Base-by-base conservation (phyloP, 345 rosid species). In the Brassica incana region DNA sequence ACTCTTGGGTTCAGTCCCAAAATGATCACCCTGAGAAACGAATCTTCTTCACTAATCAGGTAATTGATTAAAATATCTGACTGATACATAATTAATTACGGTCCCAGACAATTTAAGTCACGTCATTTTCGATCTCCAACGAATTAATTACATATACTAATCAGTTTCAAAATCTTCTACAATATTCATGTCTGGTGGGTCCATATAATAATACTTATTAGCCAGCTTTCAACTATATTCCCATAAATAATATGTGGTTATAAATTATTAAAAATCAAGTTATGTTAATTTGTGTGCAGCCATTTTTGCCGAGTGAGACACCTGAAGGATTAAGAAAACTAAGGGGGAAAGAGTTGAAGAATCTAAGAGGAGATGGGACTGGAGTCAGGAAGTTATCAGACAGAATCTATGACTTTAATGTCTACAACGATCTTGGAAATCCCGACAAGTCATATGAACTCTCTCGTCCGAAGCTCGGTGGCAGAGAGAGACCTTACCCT, bases 361-460 rank as follows among this genome's bases (percentile, higher is more conserved):
- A 82, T 61, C 86, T 89, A 0, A 89, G 96, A 76, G 99, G 99
- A 3, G 80, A 86, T 59, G 90, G 94, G 0, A 74, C 82, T 75
- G 96, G 97, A 70, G 96, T 73, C 1, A 85, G 97, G 29, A 95
- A 90, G 80, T 80, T 90, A 78, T 89, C 96, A 0, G 98, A 95
- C 81, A 86, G 97, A 67, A 62, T 92, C 50, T 96, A 96, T 65
- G 98, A 93, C 78, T 96, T 45, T 16, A 94, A 90, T 72, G 83
- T 92, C 23, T 96, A 96, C 77, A 93, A 96, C 78, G 99, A 96
- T 80, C 74, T 96, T 77, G 99, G 99, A 50, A 96, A 93, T 71
- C 98, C 99, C 0, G 99, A 96, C 82, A 88, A 52, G 70, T 89
- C 92, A 0, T 61, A 67, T 6, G 92, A 88, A 9, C 88, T 84